A percentile compares a stretch with the other conserved stretches of the same genome.
Evolutionary conservation across 2,329 filamentous ascomycete genomes (phyloP).

Genomic region (Colletotrichum eleusines): DNA sequence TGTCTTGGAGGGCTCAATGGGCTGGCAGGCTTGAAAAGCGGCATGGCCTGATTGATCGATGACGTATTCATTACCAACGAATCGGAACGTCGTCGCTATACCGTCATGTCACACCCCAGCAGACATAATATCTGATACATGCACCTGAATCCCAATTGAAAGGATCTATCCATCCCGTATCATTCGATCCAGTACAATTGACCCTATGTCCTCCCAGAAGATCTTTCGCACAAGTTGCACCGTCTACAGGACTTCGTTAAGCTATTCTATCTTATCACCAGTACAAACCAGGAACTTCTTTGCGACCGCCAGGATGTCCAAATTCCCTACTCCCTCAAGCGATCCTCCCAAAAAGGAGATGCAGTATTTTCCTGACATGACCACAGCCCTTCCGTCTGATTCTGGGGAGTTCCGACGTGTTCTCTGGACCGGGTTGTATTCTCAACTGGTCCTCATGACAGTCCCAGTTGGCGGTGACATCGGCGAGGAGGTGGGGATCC

Average conservation of each 20-base stretch:
- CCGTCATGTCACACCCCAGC: background rate
- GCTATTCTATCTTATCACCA: background rate
- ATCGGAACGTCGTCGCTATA: slow-evolving; percentile 8
- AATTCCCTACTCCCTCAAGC: slow-evolving; percentile 48
- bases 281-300: background rate
- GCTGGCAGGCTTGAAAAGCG: slow-evolving; percentile 8
- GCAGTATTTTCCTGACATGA: slow-evolving; percentile 70
- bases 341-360: slow-evolving; percentile 65
- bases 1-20: background rate
- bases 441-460: slow-evolving; percentile 74
- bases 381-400: slow-evolving; percentile 63
- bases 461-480: slow-evolving; percentile 73
- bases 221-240: background rate
- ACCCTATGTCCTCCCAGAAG: slow-evolving; percentile 7
- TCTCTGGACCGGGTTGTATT: slow-evolving; percentile 72
- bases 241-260: background rate
- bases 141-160: background rate
- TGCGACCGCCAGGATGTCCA: slow-evolving; percentile 44
- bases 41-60: slow-evolving; percentile 18
- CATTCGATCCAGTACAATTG: background rate
- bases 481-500: slow-evolving; percentile 71
- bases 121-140: background rate
- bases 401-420: slow-evolving; percentile 72
- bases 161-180: rapidly evolving
- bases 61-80: slow-evolving; percentile 22